Conservation (phyloP, 2,329 filamentous ascomycete genomes). For the Trichoderma semiorbis region DNA sequence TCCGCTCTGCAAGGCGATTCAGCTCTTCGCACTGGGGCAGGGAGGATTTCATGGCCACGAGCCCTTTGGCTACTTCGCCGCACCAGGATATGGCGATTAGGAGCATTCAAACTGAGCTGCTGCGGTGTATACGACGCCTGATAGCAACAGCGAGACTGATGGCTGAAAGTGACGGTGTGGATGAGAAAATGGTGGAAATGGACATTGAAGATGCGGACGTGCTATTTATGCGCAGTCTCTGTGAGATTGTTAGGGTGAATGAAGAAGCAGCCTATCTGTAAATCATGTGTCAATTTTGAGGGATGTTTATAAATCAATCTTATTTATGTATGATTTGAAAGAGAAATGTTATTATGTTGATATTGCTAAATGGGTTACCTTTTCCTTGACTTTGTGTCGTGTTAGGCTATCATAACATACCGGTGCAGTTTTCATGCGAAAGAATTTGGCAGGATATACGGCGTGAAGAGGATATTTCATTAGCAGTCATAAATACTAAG, state of each 20-base stretch:
- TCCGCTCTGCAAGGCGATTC: constrained; percentile 27
- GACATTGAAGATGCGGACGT: constrained; percentile 34
- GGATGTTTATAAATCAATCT: neutral
- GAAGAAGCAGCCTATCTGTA: constrained; percentile 29
- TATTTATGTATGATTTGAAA: neutral
- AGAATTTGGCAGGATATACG: neutral
- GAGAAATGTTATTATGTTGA: neutral
- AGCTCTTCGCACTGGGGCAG: constrained; percentile 28
- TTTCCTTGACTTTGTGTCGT: neutral
- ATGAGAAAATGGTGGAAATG: constrained; percentile 31
- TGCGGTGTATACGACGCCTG: constrained; percentile 49
- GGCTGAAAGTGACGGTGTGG: constrained; percentile 28
- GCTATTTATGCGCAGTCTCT: constrained; percentile 40
- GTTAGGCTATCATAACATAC: neutral
- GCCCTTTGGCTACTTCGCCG: constrained; percentile 20
- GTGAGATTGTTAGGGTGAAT: constrained; percentile 40
- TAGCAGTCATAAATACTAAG: neutral
- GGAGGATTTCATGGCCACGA: constrained; percentile 26
- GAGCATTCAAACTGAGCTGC: constrained; percentile 48
- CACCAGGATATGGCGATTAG: constrained; percentile 36
- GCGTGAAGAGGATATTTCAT: neutral
- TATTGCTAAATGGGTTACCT: neutral
- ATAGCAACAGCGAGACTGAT: constrained; percentile 46
- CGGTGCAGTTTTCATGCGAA: neutral
- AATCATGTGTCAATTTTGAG: neutral